Conservation (phyloP, 371 early-diverging fungal genomes). For the Rhizopus arrhizus region DNA sequence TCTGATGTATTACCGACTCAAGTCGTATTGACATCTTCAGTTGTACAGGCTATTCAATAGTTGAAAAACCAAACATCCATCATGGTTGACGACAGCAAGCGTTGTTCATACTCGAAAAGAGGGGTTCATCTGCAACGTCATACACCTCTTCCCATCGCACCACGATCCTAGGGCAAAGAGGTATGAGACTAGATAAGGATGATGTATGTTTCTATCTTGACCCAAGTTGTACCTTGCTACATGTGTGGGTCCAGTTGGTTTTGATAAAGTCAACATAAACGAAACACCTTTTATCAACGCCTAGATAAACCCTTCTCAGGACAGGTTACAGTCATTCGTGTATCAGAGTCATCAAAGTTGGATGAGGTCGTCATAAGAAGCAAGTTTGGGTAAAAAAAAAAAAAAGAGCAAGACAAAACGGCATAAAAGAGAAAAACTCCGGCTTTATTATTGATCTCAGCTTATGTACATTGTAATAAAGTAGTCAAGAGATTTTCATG, state of each 20-base stretch:
- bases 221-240: too few relatives aligned
- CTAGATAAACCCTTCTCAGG: conserved; percentile 34
- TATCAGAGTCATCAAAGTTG: conserved; percentile 99
- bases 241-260: too few relatives aligned
- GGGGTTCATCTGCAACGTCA: conserved; percentile 98
- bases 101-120: conserved; percentile 82
- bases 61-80: conserved; percentile 93
- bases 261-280: too few relatives aligned
- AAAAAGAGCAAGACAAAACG: neutral
- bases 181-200: too few relatives aligned
- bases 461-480: neutral
- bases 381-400: conserved; percentile 55
- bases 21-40: conserved; percentile 95
- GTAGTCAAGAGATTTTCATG: conserved; percentile 25
- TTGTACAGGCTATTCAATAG: conserved; percentile 94
- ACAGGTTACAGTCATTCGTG: conserved; percentile 6
- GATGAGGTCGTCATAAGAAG: conserved; percentile 97
- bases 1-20: conserved; percentile 98
- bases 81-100: too few relatives aligned
- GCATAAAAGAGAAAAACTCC: neutral
- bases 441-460: too few relatives aligned
- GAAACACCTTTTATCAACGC: conserved; percentile 98
- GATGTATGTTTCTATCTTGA: too few relatives aligned
- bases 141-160: conserved; percentile 99
- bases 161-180: conserved; percentile 86